Evolutionary conservation across 371 early-diverging fungal genomes (phyloP).

Genomic region (Mortierella sp.): DNA sequence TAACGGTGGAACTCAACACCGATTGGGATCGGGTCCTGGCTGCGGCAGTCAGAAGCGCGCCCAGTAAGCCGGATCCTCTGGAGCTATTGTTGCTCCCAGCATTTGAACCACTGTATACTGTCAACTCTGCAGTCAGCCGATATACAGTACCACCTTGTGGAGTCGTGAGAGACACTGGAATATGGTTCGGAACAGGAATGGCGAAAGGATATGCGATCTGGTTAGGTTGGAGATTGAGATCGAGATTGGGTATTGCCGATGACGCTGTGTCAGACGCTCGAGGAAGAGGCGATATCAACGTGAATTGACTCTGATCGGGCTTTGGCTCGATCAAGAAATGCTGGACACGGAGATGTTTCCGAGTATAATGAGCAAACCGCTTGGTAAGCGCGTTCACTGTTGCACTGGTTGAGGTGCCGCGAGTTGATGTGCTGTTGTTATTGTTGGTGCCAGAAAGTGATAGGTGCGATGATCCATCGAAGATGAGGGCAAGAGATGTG

Average conservation of each 20-base stretch:
- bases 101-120: too few species aligned
- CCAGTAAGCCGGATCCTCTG: background rate
- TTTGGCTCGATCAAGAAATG: conserved; percentile 23
- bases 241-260: background rate
- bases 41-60: conserved; percentile 2
- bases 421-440: too few species aligned
- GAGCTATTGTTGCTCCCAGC: conserved; percentile 6
- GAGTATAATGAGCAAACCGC: conserved; percentile 16
- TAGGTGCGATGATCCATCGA: conserved; percentile 19
- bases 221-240: background rate
- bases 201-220: conserved; percentile 24
- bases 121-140: conserved; percentile 13
- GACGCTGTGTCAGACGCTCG: background rate
- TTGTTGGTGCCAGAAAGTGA: conserved; percentile 6
- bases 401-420: background rate
- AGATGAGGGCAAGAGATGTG: conserved; percentile 13
- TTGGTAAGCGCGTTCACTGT: background rate
- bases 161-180: conserved; percentile 19
- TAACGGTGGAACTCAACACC: background rate
- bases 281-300: too few species aligned
- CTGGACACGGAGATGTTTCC: conserved; percentile 15
- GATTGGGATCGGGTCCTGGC: background rate
- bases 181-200: conserved; percentile 17
- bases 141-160: conserved; percentile 31
- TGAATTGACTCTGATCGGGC: too few species aligned